These are phyloP conservation scores for Xylaria sp. DNA, from an alignment of 2,329 filamentous ascomycete genomes.

Conservation along the genomic window DNA sequence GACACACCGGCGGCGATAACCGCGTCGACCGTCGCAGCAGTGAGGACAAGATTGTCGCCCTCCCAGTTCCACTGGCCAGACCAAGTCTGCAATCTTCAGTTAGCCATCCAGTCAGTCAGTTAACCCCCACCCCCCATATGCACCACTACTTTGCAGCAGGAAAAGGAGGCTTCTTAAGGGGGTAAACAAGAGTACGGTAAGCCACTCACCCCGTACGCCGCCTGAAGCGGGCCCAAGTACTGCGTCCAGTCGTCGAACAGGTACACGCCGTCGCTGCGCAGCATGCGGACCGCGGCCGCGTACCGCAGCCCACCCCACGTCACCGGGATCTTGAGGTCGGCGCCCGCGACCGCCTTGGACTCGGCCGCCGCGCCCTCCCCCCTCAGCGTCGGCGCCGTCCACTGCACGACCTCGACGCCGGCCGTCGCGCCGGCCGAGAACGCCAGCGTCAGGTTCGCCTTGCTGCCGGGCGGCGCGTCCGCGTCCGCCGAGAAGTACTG, in stretches of 20 bases:
- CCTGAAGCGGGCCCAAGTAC: constrained; percentile 55
- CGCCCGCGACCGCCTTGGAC: constrained; percentile 31
- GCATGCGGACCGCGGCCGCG: constrained; percentile 54
- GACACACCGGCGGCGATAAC: constrained; percentile 48
- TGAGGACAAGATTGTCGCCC: constrained; percentile 49
- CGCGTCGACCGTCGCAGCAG: constrained; percentile 45
- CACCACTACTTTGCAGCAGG: too few relatives aligned
- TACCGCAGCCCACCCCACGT: constrained; percentile 54
- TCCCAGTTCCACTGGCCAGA: constrained; percentile 56
- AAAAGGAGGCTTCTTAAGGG: too few relatives aligned
- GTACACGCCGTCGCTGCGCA: constrained; percentile 50
- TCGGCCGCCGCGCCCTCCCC: too few relatives aligned
- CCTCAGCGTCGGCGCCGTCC: constrained; percentile 49
- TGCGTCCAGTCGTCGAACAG: constrained; percentile 61
- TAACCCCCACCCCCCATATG: too few relatives aligned
- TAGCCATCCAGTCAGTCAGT: constrained; percentile 1
- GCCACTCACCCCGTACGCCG: constrained; percentile 43
- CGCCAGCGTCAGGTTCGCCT: constrained; percentile 53
- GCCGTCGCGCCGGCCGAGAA: constrained; percentile 56
- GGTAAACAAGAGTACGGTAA: neutral
- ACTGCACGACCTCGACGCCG: constrained; percentile 54
- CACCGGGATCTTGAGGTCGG: constrained; percentile 52
- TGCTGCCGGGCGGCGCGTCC: constrained; percentile 45
- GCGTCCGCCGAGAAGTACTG: constrained; percentile 46
- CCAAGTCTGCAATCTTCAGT: constrained; percentile 44